A percentile compares a stretch with the other conserved stretches of the same genome.
phyloP scores from a whole-genome alignment of 73 alveolate species.

The Symbiodinium natans region DNA sequence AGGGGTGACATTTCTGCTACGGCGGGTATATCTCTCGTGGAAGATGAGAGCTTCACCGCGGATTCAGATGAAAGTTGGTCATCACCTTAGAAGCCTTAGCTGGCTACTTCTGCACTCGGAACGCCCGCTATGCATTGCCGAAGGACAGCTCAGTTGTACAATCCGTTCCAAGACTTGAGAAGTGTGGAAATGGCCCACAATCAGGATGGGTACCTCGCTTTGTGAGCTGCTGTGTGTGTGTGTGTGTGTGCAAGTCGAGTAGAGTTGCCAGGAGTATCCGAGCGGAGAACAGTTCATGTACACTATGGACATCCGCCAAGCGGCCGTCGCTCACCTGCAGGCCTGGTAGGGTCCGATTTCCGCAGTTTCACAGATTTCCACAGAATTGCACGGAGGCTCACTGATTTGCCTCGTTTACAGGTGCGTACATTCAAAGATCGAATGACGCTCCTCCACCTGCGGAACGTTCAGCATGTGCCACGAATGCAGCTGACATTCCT shows the following conservation, averaged over 20 bases:
- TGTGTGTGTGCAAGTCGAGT: too few relatives aligned
- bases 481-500: slow-evolving; percentile 34
- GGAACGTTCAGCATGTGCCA: slow-evolving; percentile 52
- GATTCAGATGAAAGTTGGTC: neutral
- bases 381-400: too few relatives aligned
- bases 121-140: too few relatives aligned
- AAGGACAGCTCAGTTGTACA: slow-evolving; percentile 70
- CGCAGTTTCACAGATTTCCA: neutral
- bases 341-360: neutral
- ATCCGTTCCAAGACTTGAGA: slow-evolving; percentile 69
- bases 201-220: neutral
- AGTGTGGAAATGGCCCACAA: slow-evolving; percentile 66
- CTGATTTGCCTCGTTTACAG: too few relatives aligned
- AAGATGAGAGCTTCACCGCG: neutral
- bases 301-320: slow-evolving; percentile 76
- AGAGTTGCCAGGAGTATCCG: slow-evolving; percentile 34
- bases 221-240: neutral
- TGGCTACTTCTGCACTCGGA: neutral
- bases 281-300: slow-evolving; percentile 42
- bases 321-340: slow-evolving; percentile 50
- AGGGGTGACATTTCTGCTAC: neutral
- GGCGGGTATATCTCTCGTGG: neutral
- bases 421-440: slow-evolving; percentile 53
- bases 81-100: neutral
- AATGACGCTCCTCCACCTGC: slow-evolving; percentile 57